Base-by-base conservation (phyloP, 306 rosid species). In the Lathyrus sativus region DNA sequence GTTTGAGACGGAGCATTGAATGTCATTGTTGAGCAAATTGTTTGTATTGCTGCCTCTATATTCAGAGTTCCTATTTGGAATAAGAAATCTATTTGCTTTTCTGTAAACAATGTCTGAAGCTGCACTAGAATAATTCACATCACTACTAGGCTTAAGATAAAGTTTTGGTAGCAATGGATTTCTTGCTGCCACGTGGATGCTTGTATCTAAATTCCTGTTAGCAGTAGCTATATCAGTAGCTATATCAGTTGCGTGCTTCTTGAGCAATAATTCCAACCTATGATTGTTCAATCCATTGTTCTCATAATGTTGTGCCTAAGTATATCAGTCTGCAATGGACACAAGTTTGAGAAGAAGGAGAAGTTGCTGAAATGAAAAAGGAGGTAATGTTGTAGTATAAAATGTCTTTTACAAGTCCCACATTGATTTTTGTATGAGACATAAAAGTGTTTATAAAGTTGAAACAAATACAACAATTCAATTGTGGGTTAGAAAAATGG, bases 151-250 rank as follows among this genome's bases (percentile, higher is more conserved):
- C 17, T 66, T 77, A 50, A 82, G 69, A 66, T 54, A 57, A 48
- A 29, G 68, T 15, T 35, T 68, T 8, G 89, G 88, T 26, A 67
- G 73, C 59, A 58, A 73, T 54, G 86, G 85, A 59, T 70, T 74
- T 24, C 66, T 73, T 42, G 83, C 81, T 41, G 87, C 81, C 67
- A 62, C 68, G 85, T 62, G 72, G 19, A 75, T 19, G 65, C 59
- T 71, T 31, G 33, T 50, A 19, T 66, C 67, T 39, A 77, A 69
- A 59, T 59, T 73, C 35, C 70, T 65, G 65, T 78, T 70, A 51
- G 69, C 68, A 12, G 84, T 24, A 65, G 76, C 72, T 65, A n/a
- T n/a, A n/a, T n/a, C n/a, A n/a, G n/a, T n/a, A n/a, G n/a, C n/a
- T n/a, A 68, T 17, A 18, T 39, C 55, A 49, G 69, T 75, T 57